These are phyloP conservation scores for Tolypocladium tropicale DNA, from an alignment of 2,329 filamentous ascomycete species.

Conservation along the genomic window DNA sequence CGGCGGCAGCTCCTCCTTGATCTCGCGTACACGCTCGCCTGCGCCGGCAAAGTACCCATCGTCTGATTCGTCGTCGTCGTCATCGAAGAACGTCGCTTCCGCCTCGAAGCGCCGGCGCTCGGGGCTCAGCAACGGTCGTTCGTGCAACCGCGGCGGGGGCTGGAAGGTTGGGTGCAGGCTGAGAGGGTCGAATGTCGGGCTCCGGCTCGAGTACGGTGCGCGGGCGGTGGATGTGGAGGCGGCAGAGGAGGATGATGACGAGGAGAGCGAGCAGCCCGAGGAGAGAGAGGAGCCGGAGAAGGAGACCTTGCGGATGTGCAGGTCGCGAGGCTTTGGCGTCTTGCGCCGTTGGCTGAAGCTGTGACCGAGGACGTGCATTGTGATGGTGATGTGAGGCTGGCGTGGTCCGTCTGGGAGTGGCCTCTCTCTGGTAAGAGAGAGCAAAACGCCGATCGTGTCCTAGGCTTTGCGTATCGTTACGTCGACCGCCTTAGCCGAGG, in stretches of 20 bases:
- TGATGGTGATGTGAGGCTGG: constrained; percentile 3
- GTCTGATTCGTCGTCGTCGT: constrained; percentile 13
- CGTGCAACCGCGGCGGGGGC: constrained; percentile 25
- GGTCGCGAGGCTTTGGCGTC: constrained; percentile 22
- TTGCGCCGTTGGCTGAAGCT: constrained; percentile 26
- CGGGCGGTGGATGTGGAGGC: constrained; percentile 17
- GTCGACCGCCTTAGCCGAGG: not conserved
- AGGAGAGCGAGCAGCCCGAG: constrained; percentile 23
- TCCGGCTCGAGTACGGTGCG: constrained; percentile 13
- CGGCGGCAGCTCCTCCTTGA: constrained; percentile 19
- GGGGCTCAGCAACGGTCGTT: constrained; percentile 20
- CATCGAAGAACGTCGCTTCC: constrained; percentile 17
- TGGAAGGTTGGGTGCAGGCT: constrained; percentile 22
- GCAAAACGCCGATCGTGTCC: not conserved
- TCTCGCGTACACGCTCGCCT: constrained; percentile 8
- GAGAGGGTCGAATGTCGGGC: constrained; percentile 21
- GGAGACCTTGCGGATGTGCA: constrained; percentile 30
- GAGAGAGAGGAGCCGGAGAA: constrained; percentile 29
- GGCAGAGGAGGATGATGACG: constrained; percentile 15
- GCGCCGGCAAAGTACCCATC: constrained; percentile 15
- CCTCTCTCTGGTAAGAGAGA: not conserved
- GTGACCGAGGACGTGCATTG: constrained; percentile 25
- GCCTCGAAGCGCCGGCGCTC: constrained; percentile 11
- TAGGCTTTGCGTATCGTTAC: not conserved
- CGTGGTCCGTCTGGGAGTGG: not conserved